Percentiles rank a stretch among this genome's conserved stretches.
phyloP scores from a whole-genome alignment of 2,329 filamentous ascomycete species.

The Fusarium subglutinans region DNA sequence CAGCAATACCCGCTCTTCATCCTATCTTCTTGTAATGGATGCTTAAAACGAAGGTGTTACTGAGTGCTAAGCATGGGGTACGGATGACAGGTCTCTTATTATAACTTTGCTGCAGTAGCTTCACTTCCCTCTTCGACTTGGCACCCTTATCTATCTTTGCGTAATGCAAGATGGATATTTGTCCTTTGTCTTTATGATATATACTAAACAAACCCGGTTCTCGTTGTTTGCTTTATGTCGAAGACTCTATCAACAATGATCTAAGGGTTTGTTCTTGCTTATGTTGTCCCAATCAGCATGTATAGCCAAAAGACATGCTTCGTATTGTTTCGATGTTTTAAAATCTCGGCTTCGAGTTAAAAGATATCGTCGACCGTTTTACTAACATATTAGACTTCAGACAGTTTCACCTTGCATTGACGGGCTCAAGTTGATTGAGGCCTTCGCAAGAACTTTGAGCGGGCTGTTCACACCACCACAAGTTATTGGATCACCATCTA shows the following conservation, averaged over 20 bases:
- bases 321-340: neutral
- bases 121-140: neutral
- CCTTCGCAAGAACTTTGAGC: neutral
- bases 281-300: neutral
- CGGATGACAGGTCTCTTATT: slow-evolving; percentile 18
- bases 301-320: neutral
- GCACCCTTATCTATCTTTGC: neutral
- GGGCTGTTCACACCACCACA: neutral
- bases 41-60: slow-evolving; percentile 8
- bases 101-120: neutral
- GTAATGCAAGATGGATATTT: neutral
- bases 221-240: neutral
- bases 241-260: neutral
- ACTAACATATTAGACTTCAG: neutral
- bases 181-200: neutral
- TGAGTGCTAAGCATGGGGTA: neutral
- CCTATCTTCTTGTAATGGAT: neutral
- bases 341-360: neutral
- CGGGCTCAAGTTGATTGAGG: neutral
- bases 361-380: neutral
- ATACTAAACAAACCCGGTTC: neutral
- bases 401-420: slow-evolving; percentile 1
- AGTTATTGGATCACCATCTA: neutral
- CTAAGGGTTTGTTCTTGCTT: neutral
- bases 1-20: neutral